Conservation (phyloP, 2,329 filamentous ascomycete genomes). For the Colletotrichum melonis region DNA sequence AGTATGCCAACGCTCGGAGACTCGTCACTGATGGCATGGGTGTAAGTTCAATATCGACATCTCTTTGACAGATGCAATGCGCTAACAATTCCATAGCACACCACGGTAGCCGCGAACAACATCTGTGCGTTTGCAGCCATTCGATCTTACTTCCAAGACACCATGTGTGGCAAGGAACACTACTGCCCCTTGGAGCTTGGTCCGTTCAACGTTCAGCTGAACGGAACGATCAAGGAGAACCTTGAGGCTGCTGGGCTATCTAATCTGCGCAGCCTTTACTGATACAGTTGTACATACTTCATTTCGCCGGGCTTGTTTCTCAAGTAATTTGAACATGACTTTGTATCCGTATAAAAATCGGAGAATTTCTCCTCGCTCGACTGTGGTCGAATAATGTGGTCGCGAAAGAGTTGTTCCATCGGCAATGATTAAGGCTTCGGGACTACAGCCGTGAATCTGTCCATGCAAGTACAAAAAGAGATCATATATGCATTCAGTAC, state of each 20-base stretch:
- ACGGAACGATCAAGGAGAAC: conserved; percentile 3
- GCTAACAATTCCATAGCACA: not conserved
- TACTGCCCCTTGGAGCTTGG: conserved; percentile 6
- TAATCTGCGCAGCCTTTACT: not conserved
- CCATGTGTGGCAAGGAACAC: not conserved
- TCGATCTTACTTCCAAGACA: conserved; percentile 5
- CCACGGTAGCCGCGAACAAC: not conserved
- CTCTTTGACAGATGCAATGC: not conserved
- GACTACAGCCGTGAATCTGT: too few species aligned
- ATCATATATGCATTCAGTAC: too few species aligned
- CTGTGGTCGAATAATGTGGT: too few species aligned
- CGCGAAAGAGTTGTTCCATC: too few species aligned
- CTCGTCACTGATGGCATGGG: not conserved
- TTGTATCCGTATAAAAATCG: too few species aligned
- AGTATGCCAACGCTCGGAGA: not conserved
- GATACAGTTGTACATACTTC: not conserved
- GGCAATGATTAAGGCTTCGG: too few species aligned
- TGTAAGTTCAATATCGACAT: not conserved
- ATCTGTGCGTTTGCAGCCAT: not conserved
- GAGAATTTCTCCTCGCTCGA: too few species aligned
- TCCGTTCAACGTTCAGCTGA: not conserved
- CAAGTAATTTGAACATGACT: too few species aligned
- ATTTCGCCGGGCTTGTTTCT: not conserved
- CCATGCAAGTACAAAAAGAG: too few species aligned
- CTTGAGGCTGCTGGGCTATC: not conserved